Conservation (phyloP, 1,139 yeast species). For the Taphrina sp. region DNA sequence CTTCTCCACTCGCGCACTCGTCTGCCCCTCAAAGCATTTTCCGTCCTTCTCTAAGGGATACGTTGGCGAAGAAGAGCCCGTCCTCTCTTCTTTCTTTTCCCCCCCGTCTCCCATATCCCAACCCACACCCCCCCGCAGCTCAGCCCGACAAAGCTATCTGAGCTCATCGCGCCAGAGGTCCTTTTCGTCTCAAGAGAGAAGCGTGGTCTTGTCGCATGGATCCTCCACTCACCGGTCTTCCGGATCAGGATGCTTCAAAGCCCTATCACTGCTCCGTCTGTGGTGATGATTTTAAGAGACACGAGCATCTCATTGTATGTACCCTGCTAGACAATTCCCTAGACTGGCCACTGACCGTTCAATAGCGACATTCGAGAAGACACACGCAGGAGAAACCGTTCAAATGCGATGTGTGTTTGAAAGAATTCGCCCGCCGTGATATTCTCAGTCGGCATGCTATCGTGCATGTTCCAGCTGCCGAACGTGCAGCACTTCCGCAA, state of each 20-base stretch:
- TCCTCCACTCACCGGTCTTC: conserved; percentile 11
- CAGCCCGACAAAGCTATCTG: too few species aligned
- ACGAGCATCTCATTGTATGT: conserved; percentile 29
- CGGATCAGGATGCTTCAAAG: conserved; percentile 1
- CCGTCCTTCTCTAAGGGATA: too few species aligned
- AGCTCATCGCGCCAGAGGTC: too few species aligned
- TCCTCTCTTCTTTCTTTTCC: too few species aligned
- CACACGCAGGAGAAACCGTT: conserved; percentile 31
- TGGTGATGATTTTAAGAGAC: conserved; percentile 27
- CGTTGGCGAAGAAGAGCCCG: too few species aligned
- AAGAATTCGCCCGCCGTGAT: conserved; percentile 28
- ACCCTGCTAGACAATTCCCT: not conserved
- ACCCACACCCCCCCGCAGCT: too few species aligned
- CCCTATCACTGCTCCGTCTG: conserved; percentile 28
- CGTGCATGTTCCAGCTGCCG: conserved; percentile 29
- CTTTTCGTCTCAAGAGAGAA: too few species aligned
- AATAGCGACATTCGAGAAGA: conserved; percentile 23
- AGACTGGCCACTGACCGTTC: not conserved
- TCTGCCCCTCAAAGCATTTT: too few species aligned
- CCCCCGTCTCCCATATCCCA: too few species aligned
- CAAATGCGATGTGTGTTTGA: conserved; percentile 28
- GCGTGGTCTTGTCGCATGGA: too few species aligned
- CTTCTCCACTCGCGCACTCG: too few species aligned
- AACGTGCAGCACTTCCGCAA: conserved; percentile 28
- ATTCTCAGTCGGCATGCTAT: conserved; percentile 27